A percentile compares a stretch with the other conserved stretches of the same genome.
These are phyloP conservation scores for Marsdenia floribunda DNA, from an alignment of 257 asterid species.

Conservation along the genomic window DNA sequence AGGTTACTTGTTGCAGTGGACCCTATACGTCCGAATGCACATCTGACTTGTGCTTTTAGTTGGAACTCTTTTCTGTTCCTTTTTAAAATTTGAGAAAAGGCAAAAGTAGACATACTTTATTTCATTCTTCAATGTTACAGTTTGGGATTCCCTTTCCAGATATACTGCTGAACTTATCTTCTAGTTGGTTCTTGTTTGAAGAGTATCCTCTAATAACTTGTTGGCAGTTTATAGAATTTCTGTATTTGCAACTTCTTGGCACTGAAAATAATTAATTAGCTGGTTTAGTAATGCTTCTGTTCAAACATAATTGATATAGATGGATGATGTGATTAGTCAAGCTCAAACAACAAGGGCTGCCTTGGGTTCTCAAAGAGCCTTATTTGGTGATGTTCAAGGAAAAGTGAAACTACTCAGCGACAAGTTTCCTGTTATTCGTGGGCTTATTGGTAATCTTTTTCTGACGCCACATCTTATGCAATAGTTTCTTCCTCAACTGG, in stretches of 20 bases:
- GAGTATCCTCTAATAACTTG: not conserved
- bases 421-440: conserved; percentile 85
- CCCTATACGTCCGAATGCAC: not conserved
- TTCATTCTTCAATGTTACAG: not conserved
- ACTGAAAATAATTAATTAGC: not conserved
- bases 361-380: conserved; percentile 80
- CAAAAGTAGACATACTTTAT: not conserved
- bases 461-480: conserved; percentile 8
- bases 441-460: conserved; percentile 62
- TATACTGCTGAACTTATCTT: not conserved
- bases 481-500: not conserved
- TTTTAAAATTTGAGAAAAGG: not conserved
- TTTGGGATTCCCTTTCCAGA: not conserved
- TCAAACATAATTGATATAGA: conserved; percentile 29
- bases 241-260: not conserved
- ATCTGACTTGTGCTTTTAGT: not conserved
- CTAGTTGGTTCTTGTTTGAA: not conserved
- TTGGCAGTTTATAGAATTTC: conserved; percentile 1
- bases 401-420: conserved; percentile 84
- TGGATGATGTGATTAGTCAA: conserved; percentile 93
- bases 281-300: not conserved
- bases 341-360: conserved; percentile 90
- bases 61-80: not conserved
- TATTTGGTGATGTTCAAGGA: conserved; percentile 93
- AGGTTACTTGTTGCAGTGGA: not conserved